Evolutionary conservation across 1,284 basidiomycete species (phyloP).

Genomic region (Ceratobasidium papillatum): DNA sequence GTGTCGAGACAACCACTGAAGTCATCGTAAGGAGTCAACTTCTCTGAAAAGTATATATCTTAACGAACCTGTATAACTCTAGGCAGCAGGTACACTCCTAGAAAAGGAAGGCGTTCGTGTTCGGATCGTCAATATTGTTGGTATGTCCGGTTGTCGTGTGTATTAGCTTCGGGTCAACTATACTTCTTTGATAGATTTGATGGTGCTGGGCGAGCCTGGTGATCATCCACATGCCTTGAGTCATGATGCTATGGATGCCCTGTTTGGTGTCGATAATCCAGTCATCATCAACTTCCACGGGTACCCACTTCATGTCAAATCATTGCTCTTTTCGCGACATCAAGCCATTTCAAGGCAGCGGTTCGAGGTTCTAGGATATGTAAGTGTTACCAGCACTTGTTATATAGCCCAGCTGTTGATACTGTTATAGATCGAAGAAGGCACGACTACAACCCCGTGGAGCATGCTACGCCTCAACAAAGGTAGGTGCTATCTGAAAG

Average conservation of each 20-base stretch:
- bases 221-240: slow-evolving; percentile 80
- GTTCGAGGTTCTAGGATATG: slow-evolving; percentile 45
- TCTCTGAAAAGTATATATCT: not conserved
- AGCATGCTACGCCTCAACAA: slow-evolving; percentile 54
- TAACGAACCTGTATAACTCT: not conserved
- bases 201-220: slow-evolving; percentile 74
- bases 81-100: slow-evolving; percentile 75
- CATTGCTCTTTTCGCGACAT: slow-evolving; percentile 59
- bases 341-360: slow-evolving; percentile 7
- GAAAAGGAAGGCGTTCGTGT: slow-evolving; percentile 72
- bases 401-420: not conserved
- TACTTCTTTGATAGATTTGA: slow-evolving; percentile 60
- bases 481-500: slow-evolving; percentile 39
- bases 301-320: slow-evolving; percentile 73
- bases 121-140: slow-evolving; percentile 80
- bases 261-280: slow-evolving; percentile 76
- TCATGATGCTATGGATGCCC: slow-evolving; percentile 67
- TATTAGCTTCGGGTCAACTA: not conserved
- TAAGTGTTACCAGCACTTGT: slow-evolving; percentile 3
- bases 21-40: slow-evolving; percentile 56
- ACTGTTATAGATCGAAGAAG: slow-evolving; percentile 44
- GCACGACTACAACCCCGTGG: slow-evolving; percentile 49
- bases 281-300: slow-evolving; percentile 89
- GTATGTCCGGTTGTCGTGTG: not conserved
- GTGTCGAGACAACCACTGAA: slow-evolving; percentile 79